Base-by-base conservation (phyloP, 495 filamentous ascomycete species). In the Daldinia childiae region DNA sequence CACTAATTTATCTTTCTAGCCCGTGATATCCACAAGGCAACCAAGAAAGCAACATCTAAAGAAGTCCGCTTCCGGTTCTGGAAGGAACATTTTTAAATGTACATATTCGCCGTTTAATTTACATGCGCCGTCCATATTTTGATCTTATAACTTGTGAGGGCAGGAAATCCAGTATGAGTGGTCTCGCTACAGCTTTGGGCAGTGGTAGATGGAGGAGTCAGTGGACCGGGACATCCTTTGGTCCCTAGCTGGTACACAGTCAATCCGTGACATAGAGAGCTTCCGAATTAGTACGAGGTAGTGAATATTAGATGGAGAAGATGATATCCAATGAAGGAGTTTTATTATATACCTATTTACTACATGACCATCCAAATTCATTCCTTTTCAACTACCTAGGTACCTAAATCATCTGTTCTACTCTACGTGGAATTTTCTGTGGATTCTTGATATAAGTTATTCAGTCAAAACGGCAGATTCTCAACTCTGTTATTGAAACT, bases 21-120 rank as follows among this genome's bases (percentile, higher is more conserved):
- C 1, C 85, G 93, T 71, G 88, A 94, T 76, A 98, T 99, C 74
- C 89, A 89, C 77, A 89, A 89, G 76, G 94, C 95, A 14, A 90
- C 92, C 56, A 90, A 88, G 73, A 74, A 79, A 50, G 89, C 90
- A 6, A 92, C 88, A 19, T 89, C 85, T 6, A 87, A 84, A 67
- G 92, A 97, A 69, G 92, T 99, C 62, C 87, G 87, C 62, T 99
- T 98, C 83, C 93, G 92, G 78, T 99, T 99, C 85, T 99, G 95
- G 95, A 99, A 98, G 82, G 95, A 99, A 81, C 94, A 99, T 74
- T 87, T 87, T 71, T 87, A 82, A 68, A 48, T 63, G 61, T 62
- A 59, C 55, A 57, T 58, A 67, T 69, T 54, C 41, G 38, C 52
- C 48, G 64, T 50, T 45, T 61, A 55, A 68, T 71, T 54, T 65